Evolutionary conservation across 805 yeast genomes (phyloP).

Genomic region (Hanseniaspora lachancei): DNA sequence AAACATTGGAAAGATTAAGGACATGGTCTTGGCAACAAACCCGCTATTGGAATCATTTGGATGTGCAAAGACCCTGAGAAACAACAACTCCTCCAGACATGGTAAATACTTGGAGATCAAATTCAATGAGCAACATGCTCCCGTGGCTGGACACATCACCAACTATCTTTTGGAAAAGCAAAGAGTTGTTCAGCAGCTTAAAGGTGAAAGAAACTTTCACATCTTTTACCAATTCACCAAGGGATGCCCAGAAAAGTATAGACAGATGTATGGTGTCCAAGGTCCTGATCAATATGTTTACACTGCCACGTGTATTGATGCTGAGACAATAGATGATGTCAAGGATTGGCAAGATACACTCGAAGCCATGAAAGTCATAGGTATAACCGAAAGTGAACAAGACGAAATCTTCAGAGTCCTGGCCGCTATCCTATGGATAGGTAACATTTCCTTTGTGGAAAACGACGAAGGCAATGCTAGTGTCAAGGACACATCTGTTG

Average conservation of each 20-base stretch:
- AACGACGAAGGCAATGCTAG: constrained; percentile 77
- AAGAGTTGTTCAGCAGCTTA: constrained; percentile 90
- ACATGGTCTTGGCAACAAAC: constrained; percentile 95
- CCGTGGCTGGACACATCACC: constrained; percentile 90
- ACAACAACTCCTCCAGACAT: constrained; percentile 93
- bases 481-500: constrained; percentile 76
- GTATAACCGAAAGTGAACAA: constrained; percentile 68
- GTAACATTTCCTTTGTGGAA: constrained; percentile 76
- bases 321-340: constrained; percentile 73
- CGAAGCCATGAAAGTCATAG: constrained; percentile 78
- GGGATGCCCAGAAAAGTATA: constrained; percentile 71
- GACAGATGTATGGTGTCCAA: constrained; percentile 79
- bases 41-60: constrained; percentile 98
- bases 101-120: constrained; percentile 90
- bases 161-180: constrained; percentile 89
- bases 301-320: constrained; percentile 77
- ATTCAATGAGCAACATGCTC: constrained; percentile 71
- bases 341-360: constrained; percentile 70
- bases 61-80: constrained; percentile 93
- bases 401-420: constrained; percentile 78
- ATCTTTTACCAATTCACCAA: constrained; percentile 93
- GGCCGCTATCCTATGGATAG: constrained; percentile 85
- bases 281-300: constrained; percentile 85
- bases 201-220: constrained; percentile 89
- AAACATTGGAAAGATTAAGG: constrained; percentile 77